Conservation (phyloP, 208 protist genomes). For the Spongospora subterranea region DNA sequence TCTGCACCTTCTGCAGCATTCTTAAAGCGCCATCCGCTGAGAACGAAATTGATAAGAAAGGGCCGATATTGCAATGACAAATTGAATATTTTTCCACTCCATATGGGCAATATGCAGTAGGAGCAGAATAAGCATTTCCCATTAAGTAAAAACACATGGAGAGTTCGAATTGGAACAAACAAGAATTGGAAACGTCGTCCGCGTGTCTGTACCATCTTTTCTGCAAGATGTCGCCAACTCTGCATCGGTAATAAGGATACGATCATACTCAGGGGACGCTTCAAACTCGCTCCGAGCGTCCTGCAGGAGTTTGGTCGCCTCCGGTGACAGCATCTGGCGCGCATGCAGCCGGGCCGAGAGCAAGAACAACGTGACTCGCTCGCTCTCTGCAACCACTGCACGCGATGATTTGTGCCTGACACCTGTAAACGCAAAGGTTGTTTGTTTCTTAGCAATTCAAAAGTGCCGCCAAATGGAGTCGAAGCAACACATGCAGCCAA, state of each 20-base stretch:
- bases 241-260: constrained; percentile 32
- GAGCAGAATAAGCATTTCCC: too few species aligned
- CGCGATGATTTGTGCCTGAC: background rate
- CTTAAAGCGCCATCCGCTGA: constrained; percentile 21
- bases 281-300: constrained; percentile 50
- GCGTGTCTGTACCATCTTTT: background rate
- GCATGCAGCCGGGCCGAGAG: background rate
- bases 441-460: too few species aligned
- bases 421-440: too few species aligned
- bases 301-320: constrained; percentile 30
- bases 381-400: background rate
- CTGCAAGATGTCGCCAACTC: background rate
- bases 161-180: too few species aligned
- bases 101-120: too few species aligned
- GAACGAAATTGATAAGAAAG: background rate
- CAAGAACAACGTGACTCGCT: constrained; percentile 7
- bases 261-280: background rate
- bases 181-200: too few species aligned
- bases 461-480: too few species aligned
- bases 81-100: too few species aligned
- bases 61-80: background rate
- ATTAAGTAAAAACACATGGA: too few species aligned
- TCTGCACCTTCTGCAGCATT: constrained; percentile 16
- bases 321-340: background rate
- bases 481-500: too few species aligned